These are phyloP conservation scores for Lithospermum erythrorhizon DNA, from an alignment of 257 asterid genomes.

Conservation along the genomic window DNA sequence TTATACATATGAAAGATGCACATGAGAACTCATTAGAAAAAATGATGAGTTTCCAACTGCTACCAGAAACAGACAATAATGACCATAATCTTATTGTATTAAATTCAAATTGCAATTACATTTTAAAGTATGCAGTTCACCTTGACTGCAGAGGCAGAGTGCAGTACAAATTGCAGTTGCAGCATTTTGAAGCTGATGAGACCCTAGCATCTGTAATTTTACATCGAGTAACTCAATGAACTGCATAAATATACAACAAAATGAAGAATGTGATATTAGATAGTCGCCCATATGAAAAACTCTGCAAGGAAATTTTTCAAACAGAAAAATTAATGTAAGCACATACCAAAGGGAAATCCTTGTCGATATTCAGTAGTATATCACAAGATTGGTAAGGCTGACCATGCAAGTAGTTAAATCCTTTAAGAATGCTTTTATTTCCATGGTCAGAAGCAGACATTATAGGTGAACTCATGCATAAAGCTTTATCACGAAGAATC, in stretches of 20 bases:
- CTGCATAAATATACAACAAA: slow-evolving; percentile 23
- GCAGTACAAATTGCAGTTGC: slow-evolving; percentile 80
- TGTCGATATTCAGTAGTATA: slow-evolving; percentile 45
- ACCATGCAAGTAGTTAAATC: slow-evolving; percentile 31
- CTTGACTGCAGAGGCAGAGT: slow-evolving; percentile 79
- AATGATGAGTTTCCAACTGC: not conserved
- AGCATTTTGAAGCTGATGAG: slow-evolving; percentile 91
- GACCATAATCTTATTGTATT: no score
- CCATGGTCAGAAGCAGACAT: slow-evolving; percentile 74
- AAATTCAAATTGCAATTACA: no score
- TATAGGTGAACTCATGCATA: slow-evolving; percentile 56
- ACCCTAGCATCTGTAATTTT: slow-evolving; percentile 62
- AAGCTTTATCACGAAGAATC: slow-evolving; percentile 68
- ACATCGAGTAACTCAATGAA: slow-evolving; percentile 53
- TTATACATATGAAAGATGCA: not conserved
- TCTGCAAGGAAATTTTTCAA: not conserved
- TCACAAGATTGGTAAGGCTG: slow-evolving; percentile 65
- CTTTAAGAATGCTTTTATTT: slow-evolving; percentile 53
- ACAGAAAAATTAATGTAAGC: slow-evolving; percentile 2
- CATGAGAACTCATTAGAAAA: not conserved
- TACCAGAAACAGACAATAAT: not conserved
- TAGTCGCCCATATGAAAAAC: not conserved
- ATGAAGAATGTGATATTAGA: not conserved
- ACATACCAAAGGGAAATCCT: slow-evolving; percentile 53
- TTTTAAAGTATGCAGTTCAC: no score